Base-by-base conservation (phyloP, 2,329 filamentous ascomycete genomes). In the Kalaharituber pfeilii region DNA sequence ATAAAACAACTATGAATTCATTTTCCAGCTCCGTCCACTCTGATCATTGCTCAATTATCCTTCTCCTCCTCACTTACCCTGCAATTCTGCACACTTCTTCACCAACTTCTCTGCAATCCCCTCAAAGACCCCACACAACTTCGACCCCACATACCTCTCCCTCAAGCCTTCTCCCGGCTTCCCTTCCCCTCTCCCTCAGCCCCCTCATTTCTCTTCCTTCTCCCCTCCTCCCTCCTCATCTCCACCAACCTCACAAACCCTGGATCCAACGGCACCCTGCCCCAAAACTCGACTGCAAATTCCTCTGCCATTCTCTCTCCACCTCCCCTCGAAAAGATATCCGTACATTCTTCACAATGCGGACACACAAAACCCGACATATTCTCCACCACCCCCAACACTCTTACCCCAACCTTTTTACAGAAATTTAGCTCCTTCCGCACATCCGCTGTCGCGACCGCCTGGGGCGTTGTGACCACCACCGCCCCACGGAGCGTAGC, bases 391-490 rank as follows among this genome's bases (percentile, higher is more conserved):
- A 98, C 88, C 0, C 91, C 91, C 9, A 96, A 72, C 30, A 93
- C 79, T 1, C 75, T 73, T 50, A 94, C 81, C 27, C 78, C 77
- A 1, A 85, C 89, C 71, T 94, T 94, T 51, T 73, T 73, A 69
- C 88, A 95, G 66, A 95, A 94, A 67, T 94, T 94, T 59, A 94
- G 76, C 68, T 94, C 88, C 66, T 94, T 95, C 65, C 86, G 82
- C 33, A 98, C 91, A 66, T 98, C 91, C 0, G 86, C 84, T 26
- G 89, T 94, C 11, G 86, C 82, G 50, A 98, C 84, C 0, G 89
- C 91, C 67, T 98, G 91, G 0, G 91, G 91, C 0, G 91, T 98
- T 2, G 91, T 98, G 1, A 98, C 89, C 0, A 98, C 81, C 0
- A 98, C 87, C 0, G 91, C 89, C 7, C 89, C 91, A 50, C 60